Percentiles rank a stretch among this genome's conserved stretches.
Evolutionary conservation across 768 basidiomycete species (phyloP).

Genomic region (Pleurotus tuoliensis): DNA sequence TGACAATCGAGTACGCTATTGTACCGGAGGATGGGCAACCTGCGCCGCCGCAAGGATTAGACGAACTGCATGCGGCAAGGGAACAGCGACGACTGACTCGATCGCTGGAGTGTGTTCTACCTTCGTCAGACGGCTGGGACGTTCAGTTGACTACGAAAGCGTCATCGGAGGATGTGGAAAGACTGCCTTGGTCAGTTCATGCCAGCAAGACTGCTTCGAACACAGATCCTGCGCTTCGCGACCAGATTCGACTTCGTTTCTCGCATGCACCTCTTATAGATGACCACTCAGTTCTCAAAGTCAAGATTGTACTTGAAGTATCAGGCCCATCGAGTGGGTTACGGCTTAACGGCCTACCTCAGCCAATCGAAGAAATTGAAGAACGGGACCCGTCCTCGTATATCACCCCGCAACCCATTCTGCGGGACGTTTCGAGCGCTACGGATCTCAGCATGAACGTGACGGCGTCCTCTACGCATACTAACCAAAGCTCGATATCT

Average conservation of each 20-base stretch:
- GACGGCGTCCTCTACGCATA: slow-evolving; percentile 58
- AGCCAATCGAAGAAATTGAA: slow-evolving; percentile 60
- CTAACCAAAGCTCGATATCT: slow-evolving; percentile 42
- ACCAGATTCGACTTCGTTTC: slow-evolving; percentile 61
- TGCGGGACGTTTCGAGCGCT: slow-evolving; percentile 72
- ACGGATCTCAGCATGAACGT: slow-evolving; percentile 60
- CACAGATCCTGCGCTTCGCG: slow-evolving; percentile 28
- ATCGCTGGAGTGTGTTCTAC: slow-evolving; percentile 78
- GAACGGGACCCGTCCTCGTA: slow-evolving; percentile 63
- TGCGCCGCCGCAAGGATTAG: slow-evolving; percentile 42
- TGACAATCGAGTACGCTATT: slow-evolving; percentile 81
- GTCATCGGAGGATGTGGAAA: slow-evolving; percentile 67
- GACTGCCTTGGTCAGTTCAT: slow-evolving; percentile 68
- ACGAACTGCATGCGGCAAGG: slow-evolving; percentile 59
- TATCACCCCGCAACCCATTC: slow-evolving; percentile 54
- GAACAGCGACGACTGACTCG: slow-evolving; percentile 71
- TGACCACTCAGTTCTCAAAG: slow-evolving; percentile 77
- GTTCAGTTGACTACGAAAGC: slow-evolving; percentile 74
- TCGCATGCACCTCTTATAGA: slow-evolving; percentile 69
- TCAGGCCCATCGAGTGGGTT: slow-evolving; percentile 74
- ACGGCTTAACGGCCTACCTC: slow-evolving; percentile 82
- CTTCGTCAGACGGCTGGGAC: slow-evolving; percentile 80
- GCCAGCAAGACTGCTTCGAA: slow-evolving; percentile 47
- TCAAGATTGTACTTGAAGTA: slow-evolving; percentile 74
- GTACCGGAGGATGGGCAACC: slow-evolving; percentile 69